These are phyloP conservation scores for Plasmodium ovale DNA, from an alignment of 169 alveolate species.

Conservation along the genomic window DNA sequence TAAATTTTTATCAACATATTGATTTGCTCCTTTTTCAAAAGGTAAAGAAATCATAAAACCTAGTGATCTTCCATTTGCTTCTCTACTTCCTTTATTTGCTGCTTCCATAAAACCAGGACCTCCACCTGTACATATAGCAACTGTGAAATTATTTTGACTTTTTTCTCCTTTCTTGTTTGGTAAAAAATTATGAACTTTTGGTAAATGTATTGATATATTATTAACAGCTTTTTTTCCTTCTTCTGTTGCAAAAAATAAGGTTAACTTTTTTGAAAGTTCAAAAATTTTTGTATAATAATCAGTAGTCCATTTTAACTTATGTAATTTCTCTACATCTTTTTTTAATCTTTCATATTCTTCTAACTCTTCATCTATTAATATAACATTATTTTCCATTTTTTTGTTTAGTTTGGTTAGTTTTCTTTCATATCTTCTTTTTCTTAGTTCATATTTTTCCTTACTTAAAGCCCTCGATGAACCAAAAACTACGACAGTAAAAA, in stretches of 20 bases:
- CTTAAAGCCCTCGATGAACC: constrained; percentile 81
- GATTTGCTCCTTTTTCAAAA: constrained; percentile 80
- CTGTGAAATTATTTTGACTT: constrained; percentile 57
- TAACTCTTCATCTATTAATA: constrained; percentile 12
- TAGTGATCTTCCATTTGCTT: constrained; percentile 78
- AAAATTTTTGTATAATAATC: constrained; percentile 30
- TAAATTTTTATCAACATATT: constrained; percentile 75
- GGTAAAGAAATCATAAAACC: constrained; percentile 84
- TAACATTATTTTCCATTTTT: constrained; percentile 5
- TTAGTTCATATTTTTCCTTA: constrained; percentile 55
- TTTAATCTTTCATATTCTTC: constrained; percentile 17
- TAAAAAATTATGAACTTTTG: constrained; percentile 49
- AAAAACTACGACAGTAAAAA: constrained; percentile 78
- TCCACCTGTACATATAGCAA: constrained; percentile 85
- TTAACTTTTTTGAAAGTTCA: constrained; percentile 54
- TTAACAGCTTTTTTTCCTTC: constrained; percentile 60
- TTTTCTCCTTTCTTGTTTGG: constrained; percentile 40
- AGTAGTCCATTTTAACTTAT: constrained; percentile 66
- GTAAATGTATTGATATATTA: constrained; percentile 59
- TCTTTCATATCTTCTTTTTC: constrained; percentile 38
- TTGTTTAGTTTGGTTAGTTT: constrained; percentile 5
- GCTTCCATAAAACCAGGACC: constrained; percentile 87
- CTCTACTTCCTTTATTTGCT: constrained; percentile 82
- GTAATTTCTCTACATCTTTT: constrained; percentile 39
- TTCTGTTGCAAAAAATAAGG: constrained; percentile 60